Evolutionary conservation across 495 filamentous ascomycete genomes (phyloP).

Genomic region (Aspergillus nanangensis): DNA sequence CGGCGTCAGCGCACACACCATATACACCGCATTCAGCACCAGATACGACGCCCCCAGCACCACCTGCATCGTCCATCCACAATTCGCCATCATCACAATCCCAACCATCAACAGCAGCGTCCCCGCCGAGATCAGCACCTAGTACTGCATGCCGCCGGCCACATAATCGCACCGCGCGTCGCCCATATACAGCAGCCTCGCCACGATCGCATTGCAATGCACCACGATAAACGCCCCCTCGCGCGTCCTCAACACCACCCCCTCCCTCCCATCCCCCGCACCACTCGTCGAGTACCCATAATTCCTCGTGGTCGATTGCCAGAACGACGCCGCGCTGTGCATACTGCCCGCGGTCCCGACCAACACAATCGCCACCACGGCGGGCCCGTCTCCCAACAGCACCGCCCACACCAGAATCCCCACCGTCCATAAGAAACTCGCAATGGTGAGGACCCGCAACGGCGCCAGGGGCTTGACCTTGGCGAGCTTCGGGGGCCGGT

Average conservation of each 20-base stretch:
- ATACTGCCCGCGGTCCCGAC: not conserved
- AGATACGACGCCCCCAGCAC: constrained; percentile 52
- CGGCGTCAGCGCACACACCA: constrained; percentile 47
- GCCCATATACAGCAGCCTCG: constrained; percentile 57
- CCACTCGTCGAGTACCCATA: no score
- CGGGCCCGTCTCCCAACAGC: not conserved
- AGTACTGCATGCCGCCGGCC: constrained; percentile 27
- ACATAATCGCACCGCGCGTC: constrained; percentile 52
- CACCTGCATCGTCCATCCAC: constrained; percentile 52
- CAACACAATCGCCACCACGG: not conserved
- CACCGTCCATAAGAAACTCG: not conserved
- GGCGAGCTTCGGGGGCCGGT: not conserved
- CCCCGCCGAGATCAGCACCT: constrained; percentile 49
- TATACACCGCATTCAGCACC: constrained; percentile 53
- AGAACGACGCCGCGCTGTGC: constrained; percentile 48
- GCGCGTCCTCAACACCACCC: constrained; percentile 55
- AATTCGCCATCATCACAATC: constrained; percentile 57
- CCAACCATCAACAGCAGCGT: constrained; percentile 57
- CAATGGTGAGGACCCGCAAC: not conserved
- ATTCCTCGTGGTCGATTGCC: constrained; percentile 26
- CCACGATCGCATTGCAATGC: constrained; percentile 57
- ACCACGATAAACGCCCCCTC: constrained; percentile 58
- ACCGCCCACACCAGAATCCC: constrained; percentile 1
- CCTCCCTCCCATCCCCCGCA: constrained; percentile 51
- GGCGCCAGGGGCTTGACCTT: not conserved